Percentiles rank a stretch among this genome's conserved stretches.
Evolutionary conservation across 2,329 filamentous ascomycete species (phyloP).

Genomic region (Simplicillium sp.): DNA sequence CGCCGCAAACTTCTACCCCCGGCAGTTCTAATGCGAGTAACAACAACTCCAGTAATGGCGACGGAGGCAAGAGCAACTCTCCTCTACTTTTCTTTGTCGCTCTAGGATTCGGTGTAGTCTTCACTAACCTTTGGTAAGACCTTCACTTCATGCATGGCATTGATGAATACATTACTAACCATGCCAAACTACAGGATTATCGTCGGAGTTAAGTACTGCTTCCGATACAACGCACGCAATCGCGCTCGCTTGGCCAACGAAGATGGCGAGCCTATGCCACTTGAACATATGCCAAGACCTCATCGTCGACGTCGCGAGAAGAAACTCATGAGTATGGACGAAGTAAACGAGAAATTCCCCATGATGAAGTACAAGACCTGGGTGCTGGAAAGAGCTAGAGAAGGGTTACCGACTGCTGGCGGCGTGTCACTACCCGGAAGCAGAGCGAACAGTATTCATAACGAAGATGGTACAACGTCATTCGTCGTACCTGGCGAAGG

Average conservation of each 20-base stretch:
- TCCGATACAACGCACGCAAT: slow-evolving; percentile 93
- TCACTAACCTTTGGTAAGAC: slow-evolving; percentile 92
- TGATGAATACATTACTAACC: neutral
- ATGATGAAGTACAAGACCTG: slow-evolving; percentile 95
- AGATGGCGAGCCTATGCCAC: slow-evolving; percentile 79
- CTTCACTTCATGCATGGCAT: neutral
- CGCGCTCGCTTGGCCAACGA: slow-evolving; percentile 68
- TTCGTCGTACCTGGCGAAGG: slow-evolving; percentile 34
- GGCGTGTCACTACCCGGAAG: slow-evolving; percentile 71
- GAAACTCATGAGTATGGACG: slow-evolving; percentile 98
- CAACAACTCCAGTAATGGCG: too few relatives aligned
- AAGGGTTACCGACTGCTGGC: slow-evolving; percentile 75
- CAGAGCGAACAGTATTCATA: slow-evolving; percentile 62
- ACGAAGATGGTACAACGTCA: slow-evolving; percentile 48
- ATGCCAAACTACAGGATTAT: slow-evolving; percentile 68
- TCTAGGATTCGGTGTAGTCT: slow-evolving; percentile 93
- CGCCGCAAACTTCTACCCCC: too few relatives aligned
- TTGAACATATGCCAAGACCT: slow-evolving; percentile 75
- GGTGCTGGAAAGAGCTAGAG: slow-evolving; percentile 72
- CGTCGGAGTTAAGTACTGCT: slow-evolving; percentile 98
- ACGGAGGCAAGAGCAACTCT: slow-evolving; percentile 22
- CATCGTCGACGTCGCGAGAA: slow-evolving; percentile 88
- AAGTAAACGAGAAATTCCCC: slow-evolving; percentile 95
- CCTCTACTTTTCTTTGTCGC: slow-evolving; percentile 75
- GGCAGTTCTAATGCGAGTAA: too few relatives aligned